These are phyloP conservation scores for Firmiana major DNA, from an alignment of 345 rosid species.

Conservation along the genomic window DNA sequence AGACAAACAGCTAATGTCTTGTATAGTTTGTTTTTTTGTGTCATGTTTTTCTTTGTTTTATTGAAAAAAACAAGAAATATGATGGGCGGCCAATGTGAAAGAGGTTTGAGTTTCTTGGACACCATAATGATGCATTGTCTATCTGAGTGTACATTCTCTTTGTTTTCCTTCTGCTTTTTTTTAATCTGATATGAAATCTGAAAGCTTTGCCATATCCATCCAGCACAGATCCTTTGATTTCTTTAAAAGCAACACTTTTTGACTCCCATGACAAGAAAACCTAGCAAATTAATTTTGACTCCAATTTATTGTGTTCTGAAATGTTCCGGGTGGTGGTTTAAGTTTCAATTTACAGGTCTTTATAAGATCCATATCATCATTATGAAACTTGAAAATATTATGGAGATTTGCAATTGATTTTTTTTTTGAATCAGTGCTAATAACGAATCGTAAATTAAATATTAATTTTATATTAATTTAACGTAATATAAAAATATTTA, in stretches of 20 bases:
- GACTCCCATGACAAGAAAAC: slow-evolving; percentile 11
- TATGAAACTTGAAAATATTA: too few relatives aligned
- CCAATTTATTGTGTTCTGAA: neutral
- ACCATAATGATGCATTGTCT: slow-evolving; percentile 22
- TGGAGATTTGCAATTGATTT: too few relatives aligned
- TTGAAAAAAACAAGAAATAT: neutral
- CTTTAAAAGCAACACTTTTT: slow-evolving; percentile 32
- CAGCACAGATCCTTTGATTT: slow-evolving; percentile 29
- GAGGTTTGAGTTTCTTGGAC: slow-evolving; percentile 9
- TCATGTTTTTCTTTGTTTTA: neutral
- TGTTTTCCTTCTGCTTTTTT: neutral
- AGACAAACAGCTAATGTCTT: neutral
- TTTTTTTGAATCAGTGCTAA: too few relatives aligned
- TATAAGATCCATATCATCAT: neutral
- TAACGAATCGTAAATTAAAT: too few relatives aligned
- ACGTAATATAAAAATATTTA: too few relatives aligned
- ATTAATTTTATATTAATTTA: too few relatives aligned
- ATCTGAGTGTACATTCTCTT: slow-evolving; percentile 16
- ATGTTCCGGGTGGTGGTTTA: neutral
- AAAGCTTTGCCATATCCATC: slow-evolving; percentile 20
- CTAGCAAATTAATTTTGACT: too few relatives aligned
- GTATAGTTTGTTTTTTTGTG: neutral
- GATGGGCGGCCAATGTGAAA: slow-evolving; percentile 13
- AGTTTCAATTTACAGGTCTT: neutral
- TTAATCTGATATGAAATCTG: neutral